A percentile compares a stretch with the other conserved stretches of the same genome.
phyloP scores from a whole-genome alignment of 148 eudicot species.

The Linanthus parryae region DNA sequence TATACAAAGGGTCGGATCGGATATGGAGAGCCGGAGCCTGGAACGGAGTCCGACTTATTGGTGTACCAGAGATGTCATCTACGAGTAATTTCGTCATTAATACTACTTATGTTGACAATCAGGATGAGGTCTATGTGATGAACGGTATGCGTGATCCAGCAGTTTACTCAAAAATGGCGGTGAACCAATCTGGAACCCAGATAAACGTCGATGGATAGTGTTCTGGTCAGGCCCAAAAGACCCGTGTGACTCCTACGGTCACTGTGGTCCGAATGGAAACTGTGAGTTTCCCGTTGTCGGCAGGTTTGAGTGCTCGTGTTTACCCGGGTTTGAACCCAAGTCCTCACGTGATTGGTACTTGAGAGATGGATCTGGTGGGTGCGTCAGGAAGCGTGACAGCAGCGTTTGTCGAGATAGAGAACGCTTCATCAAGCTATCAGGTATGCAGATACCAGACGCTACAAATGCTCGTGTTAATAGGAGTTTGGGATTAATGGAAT shows the following conservation, averaged over 20 bases:
- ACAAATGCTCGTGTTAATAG: conserved; percentile 17
- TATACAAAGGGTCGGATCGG: conserved; percentile 3
- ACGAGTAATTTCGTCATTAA: conserved; percentile 7
- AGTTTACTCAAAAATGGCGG: conserved; percentile 21
- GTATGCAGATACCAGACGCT: conserved; percentile 38
- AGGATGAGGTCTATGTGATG: conserved; percentile 4
- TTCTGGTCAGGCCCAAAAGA: conserved; percentile 19
- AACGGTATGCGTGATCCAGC: too few relatives aligned
- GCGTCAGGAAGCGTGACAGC: conserved; percentile 22
- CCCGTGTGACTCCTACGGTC: conserved; percentile 12
- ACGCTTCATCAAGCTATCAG: conserved; percentile 30
- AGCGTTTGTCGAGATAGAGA: conserved; percentile 29
- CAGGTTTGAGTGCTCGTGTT: conserved; percentile 30
- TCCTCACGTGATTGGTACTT: conserved; percentile 29
- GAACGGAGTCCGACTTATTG: conserved; percentile 29
- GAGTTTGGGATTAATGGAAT: conserved; percentile 18
- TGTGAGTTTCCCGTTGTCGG: conserved; percentile 23
- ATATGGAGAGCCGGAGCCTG: conserved; percentile 27
- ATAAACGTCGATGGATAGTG: conserved; percentile 1
- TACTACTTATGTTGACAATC: conserved; percentile 10
- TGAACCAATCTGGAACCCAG: conserved; percentile 18
- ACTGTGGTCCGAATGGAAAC: conserved; percentile 19
- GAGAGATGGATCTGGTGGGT: conserved; percentile 35
- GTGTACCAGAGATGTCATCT: conserved; percentile 13
- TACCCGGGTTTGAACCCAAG: conserved; percentile 37